A percentile compares a stretch with the other conserved stretches of the same genome.
Conservation (phyloP, 2,329 filamentous ascomycete species). For the Sporothrix protearum region DNA sequence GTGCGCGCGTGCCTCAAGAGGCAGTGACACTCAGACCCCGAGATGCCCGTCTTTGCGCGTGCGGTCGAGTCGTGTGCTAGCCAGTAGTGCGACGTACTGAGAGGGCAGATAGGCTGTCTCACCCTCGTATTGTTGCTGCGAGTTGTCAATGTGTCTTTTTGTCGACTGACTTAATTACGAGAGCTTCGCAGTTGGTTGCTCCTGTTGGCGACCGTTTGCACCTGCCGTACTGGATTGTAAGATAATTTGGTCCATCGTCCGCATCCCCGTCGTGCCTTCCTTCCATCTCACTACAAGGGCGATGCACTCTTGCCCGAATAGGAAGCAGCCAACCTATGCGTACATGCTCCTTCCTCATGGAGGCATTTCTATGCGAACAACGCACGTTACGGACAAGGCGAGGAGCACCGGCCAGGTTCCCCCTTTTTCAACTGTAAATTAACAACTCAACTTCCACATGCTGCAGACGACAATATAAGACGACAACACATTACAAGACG, state of each 20-base stretch:
- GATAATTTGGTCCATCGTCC: neutral
- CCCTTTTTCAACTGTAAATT: constrained; percentile 1
- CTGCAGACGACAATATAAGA: neutral
- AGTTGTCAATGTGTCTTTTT: neutral
- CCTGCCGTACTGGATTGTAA: constrained; percentile 7
- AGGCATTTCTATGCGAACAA: constrained; percentile 1
- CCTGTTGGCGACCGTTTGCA: neutral
- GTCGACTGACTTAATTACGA: neutral
- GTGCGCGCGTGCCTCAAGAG: neutral
- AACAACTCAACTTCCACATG: neutral
- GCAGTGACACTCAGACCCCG: neutral
- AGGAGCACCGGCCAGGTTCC: neutral
- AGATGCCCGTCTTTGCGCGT: neutral
- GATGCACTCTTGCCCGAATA: constrained; percentile 20
- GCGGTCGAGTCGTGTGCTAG: neutral
- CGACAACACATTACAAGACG: too few relatives aligned
- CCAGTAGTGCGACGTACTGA: too few relatives aligned
- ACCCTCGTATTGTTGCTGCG: neutral
- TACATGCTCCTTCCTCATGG: constrained; percentile 21
- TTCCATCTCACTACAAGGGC: neutral
- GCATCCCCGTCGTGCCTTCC: constrained; percentile 13
- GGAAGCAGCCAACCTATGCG: constrained; percentile 17
- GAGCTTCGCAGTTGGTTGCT: neutral
- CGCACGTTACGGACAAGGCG: neutral
- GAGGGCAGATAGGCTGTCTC: neutral